phyloP scores from a whole-genome alignment of 345 rosid genomes.

The Eucalyptus victrix region DNA sequence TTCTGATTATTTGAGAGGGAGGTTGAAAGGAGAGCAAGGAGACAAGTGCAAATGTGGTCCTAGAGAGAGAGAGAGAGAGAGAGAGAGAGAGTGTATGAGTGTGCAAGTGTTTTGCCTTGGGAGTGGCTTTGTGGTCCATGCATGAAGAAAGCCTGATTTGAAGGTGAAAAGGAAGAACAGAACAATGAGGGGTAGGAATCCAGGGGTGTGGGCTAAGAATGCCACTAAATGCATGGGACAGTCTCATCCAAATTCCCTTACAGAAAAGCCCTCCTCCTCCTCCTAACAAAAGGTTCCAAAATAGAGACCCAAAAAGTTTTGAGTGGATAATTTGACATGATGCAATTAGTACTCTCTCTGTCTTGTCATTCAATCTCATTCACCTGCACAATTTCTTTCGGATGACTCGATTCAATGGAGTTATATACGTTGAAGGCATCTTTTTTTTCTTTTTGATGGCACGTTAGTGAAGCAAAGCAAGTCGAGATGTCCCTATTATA shows the following conservation, averaged over 20 bases:
- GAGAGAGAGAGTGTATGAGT: background rate
- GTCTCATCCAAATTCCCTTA: background rate
- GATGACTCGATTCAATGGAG: background rate
- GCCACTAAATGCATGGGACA: background rate
- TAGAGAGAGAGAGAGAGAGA: background rate
- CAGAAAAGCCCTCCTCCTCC: background rate
- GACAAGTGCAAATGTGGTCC: constrained; percentile 5
- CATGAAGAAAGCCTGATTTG: constrained; percentile 11
- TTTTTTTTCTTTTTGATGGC: background rate
- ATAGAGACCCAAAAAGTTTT: background rate
- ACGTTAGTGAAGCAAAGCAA: background rate
- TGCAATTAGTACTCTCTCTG: background rate
- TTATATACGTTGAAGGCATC: background rate
- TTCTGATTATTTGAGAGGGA: background rate
- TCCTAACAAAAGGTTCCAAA: background rate
- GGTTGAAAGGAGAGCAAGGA: background rate
- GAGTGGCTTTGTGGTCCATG: constrained; percentile 42
- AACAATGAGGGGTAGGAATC: background rate
- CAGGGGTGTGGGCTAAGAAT: background rate
- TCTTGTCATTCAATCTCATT: constrained; percentile 3
- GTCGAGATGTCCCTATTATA: background rate
- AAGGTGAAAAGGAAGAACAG: constrained; percentile 7
- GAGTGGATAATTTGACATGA: background rate
- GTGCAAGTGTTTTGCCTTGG: background rate
- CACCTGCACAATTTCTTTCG: background rate